Conservation (phyloP, 805 yeast genomes). For the Ogataea zsoltii region DNA sequence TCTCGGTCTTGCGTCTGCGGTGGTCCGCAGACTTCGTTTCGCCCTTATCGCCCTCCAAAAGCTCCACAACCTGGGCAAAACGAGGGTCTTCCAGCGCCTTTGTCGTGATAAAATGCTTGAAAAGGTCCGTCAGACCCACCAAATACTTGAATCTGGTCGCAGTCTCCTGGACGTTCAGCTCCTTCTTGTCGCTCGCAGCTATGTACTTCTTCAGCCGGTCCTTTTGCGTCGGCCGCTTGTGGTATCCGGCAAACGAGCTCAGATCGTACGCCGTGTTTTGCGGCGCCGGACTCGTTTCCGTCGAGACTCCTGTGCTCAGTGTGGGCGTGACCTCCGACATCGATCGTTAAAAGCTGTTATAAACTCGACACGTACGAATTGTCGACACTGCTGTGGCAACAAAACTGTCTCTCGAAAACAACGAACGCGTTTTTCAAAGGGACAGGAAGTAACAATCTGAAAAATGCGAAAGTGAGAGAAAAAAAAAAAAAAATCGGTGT, state of each 20-base stretch:
- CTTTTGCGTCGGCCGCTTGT: slow-evolving; percentile 7
- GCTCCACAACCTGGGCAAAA: slow-evolving; percentile 52
- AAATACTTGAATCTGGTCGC: slow-evolving; percentile 68
- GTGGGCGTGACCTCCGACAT: slow-evolving; percentile 2
- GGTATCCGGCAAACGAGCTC: slow-evolving; percentile 15
- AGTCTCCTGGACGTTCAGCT: slow-evolving; percentile 57
- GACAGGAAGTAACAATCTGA: too few relatives aligned
- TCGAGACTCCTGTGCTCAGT: slow-evolving; percentile 18
- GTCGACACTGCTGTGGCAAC: too few relatives aligned
- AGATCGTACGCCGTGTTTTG: slow-evolving; percentile 9
- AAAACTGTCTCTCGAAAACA: too few relatives aligned
- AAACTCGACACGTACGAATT: too few relatives aligned
- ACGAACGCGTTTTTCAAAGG: too few relatives aligned
- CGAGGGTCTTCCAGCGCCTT: slow-evolving; percentile 63
- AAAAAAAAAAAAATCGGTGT: too few relatives aligned
- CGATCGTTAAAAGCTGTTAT: not conserved
- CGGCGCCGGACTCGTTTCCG: slow-evolving; percentile 13
- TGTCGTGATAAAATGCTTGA: slow-evolving; percentile 65
- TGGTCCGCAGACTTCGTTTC: slow-evolving; percentile 30
- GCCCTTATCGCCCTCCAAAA: slow-evolving; percentile 27
- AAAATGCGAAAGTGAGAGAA: too few relatives aligned
- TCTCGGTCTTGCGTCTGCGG: slow-evolving; percentile 69
- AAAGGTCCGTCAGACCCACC: slow-evolving; percentile 62
- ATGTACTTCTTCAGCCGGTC: slow-evolving; percentile 30
- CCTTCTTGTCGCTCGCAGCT: slow-evolving; percentile 33